Evolutionary conservation across 331 rosid genomes (phyloP).

Genomic region (Stylosanthes scabra): DNA sequence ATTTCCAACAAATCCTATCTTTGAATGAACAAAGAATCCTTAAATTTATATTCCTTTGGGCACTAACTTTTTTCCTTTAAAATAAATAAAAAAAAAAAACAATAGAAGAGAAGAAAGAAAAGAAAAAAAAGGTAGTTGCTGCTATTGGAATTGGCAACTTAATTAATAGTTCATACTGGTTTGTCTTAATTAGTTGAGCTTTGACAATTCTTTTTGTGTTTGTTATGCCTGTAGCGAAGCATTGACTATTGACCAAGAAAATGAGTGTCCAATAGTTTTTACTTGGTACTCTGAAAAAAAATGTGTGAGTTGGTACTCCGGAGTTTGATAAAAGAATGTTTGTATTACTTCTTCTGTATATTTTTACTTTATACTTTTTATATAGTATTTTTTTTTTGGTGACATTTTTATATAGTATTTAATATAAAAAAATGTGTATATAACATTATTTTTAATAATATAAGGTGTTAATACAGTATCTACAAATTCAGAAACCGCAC

Average conservation of each 20-base stretch:
- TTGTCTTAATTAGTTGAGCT: conserved; percentile 3
- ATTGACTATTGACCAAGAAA: background rate
- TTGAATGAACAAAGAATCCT: conserved; percentile 23
- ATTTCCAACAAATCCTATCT: background rate
- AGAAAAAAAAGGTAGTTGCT: background rate
- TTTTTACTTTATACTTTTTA: no score
- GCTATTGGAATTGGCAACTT: background rate
- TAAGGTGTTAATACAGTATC: background rate
- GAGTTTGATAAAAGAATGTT: no score
- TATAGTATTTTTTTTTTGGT: no score
- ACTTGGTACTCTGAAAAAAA: no score
- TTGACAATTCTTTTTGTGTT: background rate
- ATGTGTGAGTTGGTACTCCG: no score
- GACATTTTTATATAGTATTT: no score
- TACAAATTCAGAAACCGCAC: background rate
- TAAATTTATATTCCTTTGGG: background rate
- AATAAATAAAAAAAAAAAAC: no score
- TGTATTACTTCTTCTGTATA: no score
- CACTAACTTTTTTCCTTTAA: no score
- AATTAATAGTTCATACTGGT: background rate
- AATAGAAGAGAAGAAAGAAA: background rate
- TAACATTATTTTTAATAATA: no score
- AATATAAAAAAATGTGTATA: no score
- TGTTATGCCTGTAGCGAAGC: background rate
- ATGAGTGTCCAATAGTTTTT: background rate